A percentile compares a stretch with the other conserved stretches of the same genome.
phyloP scores from a whole-genome alignment of 805 yeast genomes.

The Pichia cephalocereana region DNA sequence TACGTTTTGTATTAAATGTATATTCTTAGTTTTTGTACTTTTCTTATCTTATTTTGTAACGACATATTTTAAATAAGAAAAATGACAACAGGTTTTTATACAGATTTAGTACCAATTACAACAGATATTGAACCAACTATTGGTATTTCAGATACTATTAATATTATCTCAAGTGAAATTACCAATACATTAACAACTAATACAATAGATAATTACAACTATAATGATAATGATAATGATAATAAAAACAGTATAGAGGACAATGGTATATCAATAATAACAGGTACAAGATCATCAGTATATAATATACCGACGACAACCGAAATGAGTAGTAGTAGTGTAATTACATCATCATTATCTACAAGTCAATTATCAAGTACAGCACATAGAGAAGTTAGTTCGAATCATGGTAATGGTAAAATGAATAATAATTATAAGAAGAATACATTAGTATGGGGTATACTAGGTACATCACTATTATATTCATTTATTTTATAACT shows the following conservation, averaged over 20 bases:
- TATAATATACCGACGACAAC: background rate
- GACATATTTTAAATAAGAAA: too few relatives aligned
- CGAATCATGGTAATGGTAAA: too few relatives aligned
- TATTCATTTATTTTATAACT: background rate
- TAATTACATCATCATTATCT: too few relatives aligned
- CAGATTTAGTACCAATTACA: constrained; percentile 8
- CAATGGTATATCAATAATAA: background rate
- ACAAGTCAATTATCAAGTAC: too few relatives aligned
- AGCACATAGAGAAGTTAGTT: too few relatives aligned
- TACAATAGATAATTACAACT: background rate
- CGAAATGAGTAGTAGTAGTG: background rate
- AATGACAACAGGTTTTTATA: constrained; percentile 1
- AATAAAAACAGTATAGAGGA: background rate
- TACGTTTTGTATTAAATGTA: too few relatives aligned
- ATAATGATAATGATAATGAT: too few relatives aligned
- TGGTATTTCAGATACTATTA: background rate
- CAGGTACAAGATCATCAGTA: background rate
- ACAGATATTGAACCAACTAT: background rate
- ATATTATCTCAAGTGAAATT: background rate
- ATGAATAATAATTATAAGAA: background rate
- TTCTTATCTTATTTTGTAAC: too few relatives aligned
- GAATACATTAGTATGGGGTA: background rate
- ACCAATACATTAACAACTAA: background rate
- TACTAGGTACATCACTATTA: background rate
- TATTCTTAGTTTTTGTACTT: too few relatives aligned